Evolutionary conservation across 2,329 filamentous ascomycete genomes (phyloP).

Genomic region (Aspergillus clavatus): DNA sequence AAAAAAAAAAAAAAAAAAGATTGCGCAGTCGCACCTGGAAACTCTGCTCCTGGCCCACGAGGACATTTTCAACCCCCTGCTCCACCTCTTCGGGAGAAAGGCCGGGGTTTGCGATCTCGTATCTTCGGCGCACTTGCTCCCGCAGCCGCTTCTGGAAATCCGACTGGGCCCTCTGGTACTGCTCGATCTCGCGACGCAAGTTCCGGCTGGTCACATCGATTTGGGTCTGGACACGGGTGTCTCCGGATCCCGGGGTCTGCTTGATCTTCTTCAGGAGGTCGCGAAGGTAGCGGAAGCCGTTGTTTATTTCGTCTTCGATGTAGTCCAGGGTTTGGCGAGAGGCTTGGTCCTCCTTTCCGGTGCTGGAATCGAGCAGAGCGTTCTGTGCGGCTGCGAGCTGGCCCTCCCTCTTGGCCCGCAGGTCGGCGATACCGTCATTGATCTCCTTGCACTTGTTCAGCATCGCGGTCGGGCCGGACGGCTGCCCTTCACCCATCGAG

Average conservation of each 20-base stretch:
- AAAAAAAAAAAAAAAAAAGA: no score
- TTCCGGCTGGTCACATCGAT: constrained; percentile 75
- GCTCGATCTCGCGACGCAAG: constrained; percentile 73
- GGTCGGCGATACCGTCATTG: constrained; percentile 67
- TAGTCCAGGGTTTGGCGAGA: constrained; percentile 66
- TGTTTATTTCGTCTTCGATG: constrained; percentile 75
- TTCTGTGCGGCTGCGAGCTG: constrained; percentile 58
- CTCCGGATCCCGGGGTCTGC: constrained; percentile 68
- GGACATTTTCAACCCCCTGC: constrained; percentile 66
- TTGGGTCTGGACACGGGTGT: constrained; percentile 70
- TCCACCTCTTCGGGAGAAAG: constrained; percentile 73
- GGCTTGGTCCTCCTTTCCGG: constrained; percentile 59
- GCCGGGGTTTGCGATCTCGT: constrained; percentile 80
- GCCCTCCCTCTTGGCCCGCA: constrained; percentile 57
- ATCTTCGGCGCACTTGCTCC: constrained; percentile 83
- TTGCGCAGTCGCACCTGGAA: constrained; percentile 62
- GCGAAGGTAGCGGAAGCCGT: constrained; percentile 71
- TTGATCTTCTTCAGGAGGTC: constrained; percentile 78
- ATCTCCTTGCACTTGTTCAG: constrained; percentile 81
- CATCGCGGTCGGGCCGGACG: constrained; percentile 65
- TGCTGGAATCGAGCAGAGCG: constrained; percentile 69
- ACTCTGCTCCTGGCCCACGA: constrained; percentile 64
- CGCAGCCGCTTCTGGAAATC: constrained; percentile 74
- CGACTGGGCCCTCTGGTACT: constrained; percentile 75
- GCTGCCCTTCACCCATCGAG: constrained; percentile 23